Percentiles rank a stretch among this genome's conserved stretches.
Evolutionary conservation across 1,284 basidiomycete species (phyloP).

Genomic region (Dichomitus squalens): DNA sequence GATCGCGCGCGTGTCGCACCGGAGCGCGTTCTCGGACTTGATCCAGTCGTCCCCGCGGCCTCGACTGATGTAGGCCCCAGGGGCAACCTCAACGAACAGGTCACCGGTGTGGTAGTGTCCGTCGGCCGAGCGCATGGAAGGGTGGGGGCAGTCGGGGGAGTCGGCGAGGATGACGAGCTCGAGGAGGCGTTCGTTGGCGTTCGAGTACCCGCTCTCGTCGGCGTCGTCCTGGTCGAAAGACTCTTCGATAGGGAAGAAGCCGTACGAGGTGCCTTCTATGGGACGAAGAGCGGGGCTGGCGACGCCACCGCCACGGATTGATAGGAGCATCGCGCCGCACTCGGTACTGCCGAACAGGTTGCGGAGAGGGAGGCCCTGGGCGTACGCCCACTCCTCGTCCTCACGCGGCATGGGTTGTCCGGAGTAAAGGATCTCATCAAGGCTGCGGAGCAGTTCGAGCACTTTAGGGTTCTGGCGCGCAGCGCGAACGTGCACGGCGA

Average conservation of each 20-base stretch:
- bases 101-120: conserved; percentile 76
- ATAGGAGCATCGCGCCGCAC: conserved; percentile 65
- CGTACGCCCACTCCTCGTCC: conserved; percentile 65
- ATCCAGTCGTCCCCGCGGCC: conserved; percentile 80
- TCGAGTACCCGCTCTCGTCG: conserved; percentile 41
- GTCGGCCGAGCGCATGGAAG: conserved; percentile 54
- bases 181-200: conserved; percentile 49
- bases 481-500: conserved; percentile 59
- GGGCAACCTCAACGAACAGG: conserved; percentile 59
- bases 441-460: conserved; percentile 50
- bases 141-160: conserved; percentile 67
- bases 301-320: conserved; percentile 48
- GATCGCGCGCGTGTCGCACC: conserved; percentile 74
- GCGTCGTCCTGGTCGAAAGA: conserved; percentile 33
- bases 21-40: conserved; percentile 69
- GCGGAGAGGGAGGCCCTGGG: conserved; percentile 57
- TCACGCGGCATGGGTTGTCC: conserved; percentile 64
- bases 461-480: conserved; percentile 62
- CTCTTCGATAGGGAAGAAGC: conserved; percentile 54
- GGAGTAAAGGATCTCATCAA: conserved; percentile 64
- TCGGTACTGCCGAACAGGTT: conserved; percentile 77
- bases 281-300: conserved; percentile 38
- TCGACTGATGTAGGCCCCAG: conserved; percentile 57
- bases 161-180: conserved; percentile 66
- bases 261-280: conserved; percentile 56